Evolutionary conservation across 2,329 filamentous ascomycete genomes (phyloP).

Genomic region (Botryotinia globosa): DNA sequence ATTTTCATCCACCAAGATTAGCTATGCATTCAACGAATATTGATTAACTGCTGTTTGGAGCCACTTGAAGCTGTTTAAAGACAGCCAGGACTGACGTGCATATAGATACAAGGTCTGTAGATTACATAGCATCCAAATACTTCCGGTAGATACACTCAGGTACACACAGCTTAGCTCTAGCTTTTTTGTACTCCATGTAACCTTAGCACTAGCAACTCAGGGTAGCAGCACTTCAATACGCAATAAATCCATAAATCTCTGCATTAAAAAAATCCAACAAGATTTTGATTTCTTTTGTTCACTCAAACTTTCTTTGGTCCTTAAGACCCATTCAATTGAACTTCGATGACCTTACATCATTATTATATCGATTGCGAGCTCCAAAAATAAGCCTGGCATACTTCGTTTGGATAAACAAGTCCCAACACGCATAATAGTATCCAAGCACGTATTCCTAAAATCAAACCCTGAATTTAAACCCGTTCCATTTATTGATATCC

Average conservation of each 20-base stretch:
- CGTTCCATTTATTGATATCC: neutral
- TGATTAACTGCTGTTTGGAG: neutral
- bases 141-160: neutral
- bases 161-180: neutral
- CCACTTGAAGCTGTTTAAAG: neutral
- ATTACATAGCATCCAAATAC: neutral
- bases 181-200: neutral
- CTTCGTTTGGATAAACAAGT: neutral
- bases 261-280: neutral
- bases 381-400: neutral
- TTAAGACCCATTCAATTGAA: neutral
- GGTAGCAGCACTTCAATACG: neutral
- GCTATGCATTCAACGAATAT: neutral
- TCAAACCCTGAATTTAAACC: neutral
- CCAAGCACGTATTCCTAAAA: neutral
- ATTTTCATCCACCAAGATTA: neutral
- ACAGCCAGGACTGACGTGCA: neutral
- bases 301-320: neutral
- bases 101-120: neutral
- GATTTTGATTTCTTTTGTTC: neutral
- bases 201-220: neutral
- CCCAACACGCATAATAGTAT: neutral
- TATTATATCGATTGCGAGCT: neutral
- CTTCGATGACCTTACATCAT: neutral
- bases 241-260: neutral